These are phyloP conservation scores for Rhododendron vialii DNA, from an alignment of 148 eudicot genomes.

Conservation along the genomic window DNA sequence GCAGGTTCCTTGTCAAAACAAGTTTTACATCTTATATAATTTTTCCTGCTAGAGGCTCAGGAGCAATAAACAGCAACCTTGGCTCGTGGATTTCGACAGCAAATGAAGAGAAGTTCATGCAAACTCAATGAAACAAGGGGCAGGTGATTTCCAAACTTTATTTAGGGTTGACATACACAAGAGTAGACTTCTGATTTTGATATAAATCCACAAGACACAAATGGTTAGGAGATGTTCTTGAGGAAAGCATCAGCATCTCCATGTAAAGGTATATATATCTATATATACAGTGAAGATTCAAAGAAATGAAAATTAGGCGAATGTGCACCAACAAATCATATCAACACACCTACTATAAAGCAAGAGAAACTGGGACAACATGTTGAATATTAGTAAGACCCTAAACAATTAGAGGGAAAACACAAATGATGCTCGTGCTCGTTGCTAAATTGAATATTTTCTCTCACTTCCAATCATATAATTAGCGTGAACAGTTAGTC, in stretches of 20 bases:
- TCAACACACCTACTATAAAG: background rate
- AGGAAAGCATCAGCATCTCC: constrained; percentile 3
- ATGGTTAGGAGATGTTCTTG: background rate
- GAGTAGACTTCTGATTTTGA: background rate
- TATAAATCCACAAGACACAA: background rate
- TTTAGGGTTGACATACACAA: background rate
- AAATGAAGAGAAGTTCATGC: too few species aligned
- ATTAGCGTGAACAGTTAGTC: background rate
- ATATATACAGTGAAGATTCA: background rate
- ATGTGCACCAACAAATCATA: background rate
- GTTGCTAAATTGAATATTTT: background rate
- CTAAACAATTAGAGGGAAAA: background rate
- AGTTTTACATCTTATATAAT: too few species aligned
- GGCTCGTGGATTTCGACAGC: too few species aligned
- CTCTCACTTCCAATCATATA: background rate
- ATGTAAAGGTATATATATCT: background rate
- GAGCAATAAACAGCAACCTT: too few species aligned
- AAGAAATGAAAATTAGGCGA: background rate
- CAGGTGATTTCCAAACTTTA: background rate
- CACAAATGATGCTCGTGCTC: background rate
- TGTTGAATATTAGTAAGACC: background rate
- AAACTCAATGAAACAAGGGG: too few species aligned
- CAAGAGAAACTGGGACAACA: background rate
- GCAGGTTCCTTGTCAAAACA: too few species aligned
- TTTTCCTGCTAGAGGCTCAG: too few species aligned